These are phyloP conservation scores for Tetrahymena elliotti DNA, from an alignment of 73 alveolate genomes.

Conservation along the genomic window DNA sequence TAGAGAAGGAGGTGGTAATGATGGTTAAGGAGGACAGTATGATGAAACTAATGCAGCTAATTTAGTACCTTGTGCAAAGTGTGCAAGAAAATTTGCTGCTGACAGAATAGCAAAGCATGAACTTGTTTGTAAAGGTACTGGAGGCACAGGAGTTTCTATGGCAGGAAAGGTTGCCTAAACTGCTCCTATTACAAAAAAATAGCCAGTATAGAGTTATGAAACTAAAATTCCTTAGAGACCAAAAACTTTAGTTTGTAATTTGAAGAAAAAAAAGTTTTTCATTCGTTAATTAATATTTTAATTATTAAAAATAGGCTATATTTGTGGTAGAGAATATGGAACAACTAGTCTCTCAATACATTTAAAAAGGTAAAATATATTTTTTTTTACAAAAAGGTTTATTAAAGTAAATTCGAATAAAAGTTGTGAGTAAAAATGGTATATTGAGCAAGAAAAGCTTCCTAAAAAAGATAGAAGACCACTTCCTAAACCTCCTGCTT, in stretches of 20 bases:
- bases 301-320: constrained; percentile 30
- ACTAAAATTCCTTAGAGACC: background rate
- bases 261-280: no score
- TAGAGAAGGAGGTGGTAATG: constrained; percentile 1
- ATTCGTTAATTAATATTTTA: no score
- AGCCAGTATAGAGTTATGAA: background rate
- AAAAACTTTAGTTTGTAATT: background rate
- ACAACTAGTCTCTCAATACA: constrained; percentile 69
- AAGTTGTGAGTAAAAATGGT: constrained; percentile 57
- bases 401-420: background rate
- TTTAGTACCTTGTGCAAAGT: constrained; percentile 27
- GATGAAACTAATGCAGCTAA: constrained; percentile 16
- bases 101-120: constrained; percentile 45
- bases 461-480: constrained; percentile 61
- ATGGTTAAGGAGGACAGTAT: background rate
- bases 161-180: background rate
- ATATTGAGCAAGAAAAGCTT: constrained; percentile 35
- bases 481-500: constrained; percentile 39
- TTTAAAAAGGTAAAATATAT: constrained; percentile 48
- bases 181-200: background rate
- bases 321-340: constrained; percentile 89
- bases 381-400: background rate
- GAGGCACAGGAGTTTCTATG: background rate
- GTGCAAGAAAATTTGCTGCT: constrained; percentile 43
- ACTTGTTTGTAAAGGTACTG: constrained; percentile 29